Evolutionary conservation across 2,329 filamentous ascomycete species (phyloP).

Genomic region (Davidsoniella neocaledoniae): DNA sequence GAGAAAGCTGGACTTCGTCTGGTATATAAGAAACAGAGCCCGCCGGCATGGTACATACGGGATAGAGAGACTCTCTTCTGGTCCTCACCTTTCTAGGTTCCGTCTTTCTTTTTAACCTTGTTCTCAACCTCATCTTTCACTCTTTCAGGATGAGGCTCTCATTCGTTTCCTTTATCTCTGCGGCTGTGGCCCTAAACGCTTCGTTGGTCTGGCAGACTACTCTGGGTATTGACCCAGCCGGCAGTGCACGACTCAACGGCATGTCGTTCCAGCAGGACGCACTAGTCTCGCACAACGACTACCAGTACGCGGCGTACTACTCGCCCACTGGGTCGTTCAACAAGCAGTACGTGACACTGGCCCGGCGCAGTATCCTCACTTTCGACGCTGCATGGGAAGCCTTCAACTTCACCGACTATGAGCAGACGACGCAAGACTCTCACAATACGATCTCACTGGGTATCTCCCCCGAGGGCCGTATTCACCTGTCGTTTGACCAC

Average conservation of each 20-base stretch:
- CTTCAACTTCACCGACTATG: conserved; percentile 15
- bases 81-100: too few relatives aligned
- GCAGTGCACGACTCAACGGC: conserved; percentile 13
- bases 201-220: not conserved
- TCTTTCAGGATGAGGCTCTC: conserved; percentile 3
- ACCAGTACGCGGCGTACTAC: conserved; percentile 15
- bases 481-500: conserved; percentile 15
- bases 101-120: too few relatives aligned
- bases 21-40: too few relatives aligned
- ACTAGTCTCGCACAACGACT: conserved; percentile 13
- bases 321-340: conserved; percentile 13
- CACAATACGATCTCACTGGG: conserved; percentile 16
- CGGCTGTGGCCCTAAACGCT: not conserved
- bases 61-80: too few relatives aligned
- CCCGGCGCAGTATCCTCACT: conserved; percentile 11
- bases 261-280: conserved; percentile 15
- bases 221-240: conserved; percentile 13
- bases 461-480: conserved; percentile 14
- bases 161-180: not conserved
- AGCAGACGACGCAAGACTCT: conserved; percentile 14
- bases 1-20: too few relatives aligned
- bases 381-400: conserved; percentile 13
- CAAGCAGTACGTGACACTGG: conserved; percentile 14
- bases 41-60: too few relatives aligned
- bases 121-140: not conserved